Percentiles rank a stretch among this genome's conserved stretches.
These are phyloP conservation scores for Verticillium albo-atrum DNA, from an alignment of 2,329 filamentous ascomycete genomes.

Conservation along the genomic window DNA sequence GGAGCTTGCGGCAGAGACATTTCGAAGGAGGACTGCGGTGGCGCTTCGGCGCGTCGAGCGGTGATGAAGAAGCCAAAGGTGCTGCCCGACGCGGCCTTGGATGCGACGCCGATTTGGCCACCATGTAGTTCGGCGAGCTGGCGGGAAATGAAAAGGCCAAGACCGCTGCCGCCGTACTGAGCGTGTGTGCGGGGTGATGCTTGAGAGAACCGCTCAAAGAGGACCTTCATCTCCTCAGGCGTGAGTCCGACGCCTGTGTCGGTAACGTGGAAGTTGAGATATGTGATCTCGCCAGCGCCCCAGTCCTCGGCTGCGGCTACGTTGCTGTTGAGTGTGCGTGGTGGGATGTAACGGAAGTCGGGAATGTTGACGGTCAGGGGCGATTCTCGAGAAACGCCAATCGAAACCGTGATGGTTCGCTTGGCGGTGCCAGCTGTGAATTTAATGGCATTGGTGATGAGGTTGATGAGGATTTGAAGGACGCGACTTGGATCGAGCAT, in stretches of 20 bases:
- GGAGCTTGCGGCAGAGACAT: background rate
- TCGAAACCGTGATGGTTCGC: constrained; percentile 40
- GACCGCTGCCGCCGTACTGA: constrained; percentile 59
- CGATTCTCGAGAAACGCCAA: constrained; percentile 39
- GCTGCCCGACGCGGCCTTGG: constrained; percentile 52
- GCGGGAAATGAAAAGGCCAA: constrained; percentile 61
- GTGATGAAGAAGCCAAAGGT: constrained; percentile 61
- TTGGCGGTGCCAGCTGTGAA: constrained; percentile 38
- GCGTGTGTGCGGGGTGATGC: constrained; percentile 46
- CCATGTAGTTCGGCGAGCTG: constrained; percentile 61
- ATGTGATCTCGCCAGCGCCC: constrained; percentile 27
- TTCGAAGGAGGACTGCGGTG: background rate
- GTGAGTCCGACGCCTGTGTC: constrained; percentile 63
- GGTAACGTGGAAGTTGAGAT: constrained; percentile 48
- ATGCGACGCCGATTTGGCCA: constrained; percentile 60
- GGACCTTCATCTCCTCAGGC: constrained; percentile 56
- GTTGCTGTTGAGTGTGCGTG: constrained; percentile 13
- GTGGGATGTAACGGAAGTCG: constrained; percentile 25
- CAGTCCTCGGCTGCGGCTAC: constrained; percentile 20
- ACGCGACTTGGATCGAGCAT: constrained; percentile 52
- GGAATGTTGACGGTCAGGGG: constrained; percentile 19
- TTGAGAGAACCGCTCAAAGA: constrained; percentile 66
- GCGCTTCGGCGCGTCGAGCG: constrained; percentile 21
- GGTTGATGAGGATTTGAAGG: constrained; percentile 55
- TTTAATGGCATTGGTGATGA: constrained; percentile 59